Evolutionary conservation across 2,329 filamentous ascomycete species (phyloP), one percentile per base, ranked within the genome.

Genomic region (Fusarium sororula): DNA sequence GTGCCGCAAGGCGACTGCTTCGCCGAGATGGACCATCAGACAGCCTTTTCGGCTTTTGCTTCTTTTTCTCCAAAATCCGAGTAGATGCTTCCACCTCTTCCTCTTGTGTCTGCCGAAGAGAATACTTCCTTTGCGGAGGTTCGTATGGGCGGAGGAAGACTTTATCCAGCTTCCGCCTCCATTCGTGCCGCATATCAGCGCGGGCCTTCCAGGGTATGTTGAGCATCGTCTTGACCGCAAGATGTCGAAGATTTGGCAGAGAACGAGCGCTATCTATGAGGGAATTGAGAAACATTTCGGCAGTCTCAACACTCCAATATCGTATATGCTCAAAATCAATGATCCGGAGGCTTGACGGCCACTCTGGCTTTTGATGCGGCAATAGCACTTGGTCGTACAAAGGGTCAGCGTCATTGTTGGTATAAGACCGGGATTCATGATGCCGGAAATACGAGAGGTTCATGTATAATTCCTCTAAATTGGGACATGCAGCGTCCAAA

Each of bases 181-280:
- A 97, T 73, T 90, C 89, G 74, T 92, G 90, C 44, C 95, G 90
- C 78, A 98, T 92, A n/a, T 88, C 88, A 24, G 93, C 93, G 47
- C 96, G 90, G 79, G 94, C 90, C 70, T 94, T 91, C 94, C 95
- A 98, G 17, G 93, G 91, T 51, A 91, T 89, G 78, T 95, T 90
- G 54, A 98, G 85, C 81, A 94, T 96, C 3, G 92, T 91, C 77
- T 92, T 93, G 74, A 98, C 89, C 4, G 89, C 87, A 17, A 98
- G 84, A 48, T 88, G 86, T 14, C 94, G 91, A 30, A 98, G 87
- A 66, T 90, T 84, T 0, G 87, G 89, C 28, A 98, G 81, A 6
- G 87, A 82, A 3, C 87, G 84, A 1, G 95, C 94, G 56, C 89
- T 90, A 66, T 95, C 88, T 28, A 96, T 88, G 5, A 98, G 85